Evolutionary conservation across 2,329 filamentous ascomycete species (phyloP).

Genomic region (Microdochium bolleyi): DNA sequence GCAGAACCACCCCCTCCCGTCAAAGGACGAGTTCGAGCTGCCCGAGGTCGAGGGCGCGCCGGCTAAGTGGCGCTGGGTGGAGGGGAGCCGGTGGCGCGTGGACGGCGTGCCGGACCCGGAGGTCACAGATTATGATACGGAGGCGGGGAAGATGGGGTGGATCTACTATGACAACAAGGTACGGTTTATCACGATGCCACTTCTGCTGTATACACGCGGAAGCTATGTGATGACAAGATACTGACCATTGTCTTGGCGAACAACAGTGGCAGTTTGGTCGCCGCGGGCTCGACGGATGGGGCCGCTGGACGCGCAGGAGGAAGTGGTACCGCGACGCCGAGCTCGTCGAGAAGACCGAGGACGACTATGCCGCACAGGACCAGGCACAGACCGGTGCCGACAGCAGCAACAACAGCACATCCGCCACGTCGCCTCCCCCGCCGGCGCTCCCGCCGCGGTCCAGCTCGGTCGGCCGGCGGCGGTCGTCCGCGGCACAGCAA

Average conservation of each 20-base stretch:
- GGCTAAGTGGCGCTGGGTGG: conserved; percentile 68
- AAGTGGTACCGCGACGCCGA: conserved; percentile 98
- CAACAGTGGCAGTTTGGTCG: conserved; percentile 80
- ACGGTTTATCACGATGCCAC: conserved; percentile 12
- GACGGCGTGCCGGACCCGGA: conserved; percentile 58
- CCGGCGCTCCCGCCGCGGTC: conserved; percentile 18
- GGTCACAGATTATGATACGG: conserved; percentile 45
- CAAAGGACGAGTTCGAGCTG: conserved; percentile 61
- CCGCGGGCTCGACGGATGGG: conserved; percentile 83
- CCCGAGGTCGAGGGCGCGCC: conserved; percentile 54
- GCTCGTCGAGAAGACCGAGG: conserved; percentile 63
- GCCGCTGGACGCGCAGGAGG: conserved; percentile 81
- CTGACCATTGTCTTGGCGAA: conserved; percentile 2
- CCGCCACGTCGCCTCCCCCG: conserved; percentile 13
- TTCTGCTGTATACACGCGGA: neutral
- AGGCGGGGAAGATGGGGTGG: conserved; percentile 70
- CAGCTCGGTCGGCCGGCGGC: conserved; percentile 10
- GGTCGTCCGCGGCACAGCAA: conserved; percentile 7
- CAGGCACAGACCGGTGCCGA: conserved; percentile 13
- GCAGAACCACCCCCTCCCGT: conserved; percentile 72
- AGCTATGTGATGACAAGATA: neutral
- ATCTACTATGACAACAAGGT: conserved; percentile 98
- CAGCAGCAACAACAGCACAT: conserved; percentile 28
- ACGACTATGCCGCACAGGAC: conserved; percentile 18
- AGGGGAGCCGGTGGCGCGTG: conserved; percentile 78